Evolutionary conservation across 2,329 filamentous ascomycete genomes (phyloP).

Genomic region (Chalaropsis ovoidea): DNA sequence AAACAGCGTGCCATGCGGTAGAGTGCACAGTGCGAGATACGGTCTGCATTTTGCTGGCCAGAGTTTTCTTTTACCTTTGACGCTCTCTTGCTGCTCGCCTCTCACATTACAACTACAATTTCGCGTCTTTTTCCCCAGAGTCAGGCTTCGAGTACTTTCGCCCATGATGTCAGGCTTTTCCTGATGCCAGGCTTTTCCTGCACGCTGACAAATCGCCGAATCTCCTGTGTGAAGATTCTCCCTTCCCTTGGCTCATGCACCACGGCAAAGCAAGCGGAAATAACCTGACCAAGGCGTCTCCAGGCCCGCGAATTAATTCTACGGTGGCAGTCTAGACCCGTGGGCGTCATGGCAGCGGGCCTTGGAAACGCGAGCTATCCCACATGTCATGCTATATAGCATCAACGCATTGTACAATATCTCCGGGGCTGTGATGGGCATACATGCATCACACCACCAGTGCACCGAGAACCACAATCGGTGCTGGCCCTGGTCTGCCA

Average conservation of each 20-base stretch:
- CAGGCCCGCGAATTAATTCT: no score
- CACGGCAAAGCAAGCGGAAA: no score
- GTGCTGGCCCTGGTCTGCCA: not conserved
- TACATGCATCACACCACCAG: not conserved
- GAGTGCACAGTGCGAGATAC: not conserved
- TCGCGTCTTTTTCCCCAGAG: not conserved
- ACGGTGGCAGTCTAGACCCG: not conserved
- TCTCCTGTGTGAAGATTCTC: no score
- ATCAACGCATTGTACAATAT: not conserved
- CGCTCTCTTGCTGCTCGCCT: not conserved
- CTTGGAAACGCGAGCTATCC: not conserved
- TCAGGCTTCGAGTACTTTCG: not conserved
- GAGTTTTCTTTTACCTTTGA: not conserved
- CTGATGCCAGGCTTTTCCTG: not conserved
- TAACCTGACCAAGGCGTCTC: no score
- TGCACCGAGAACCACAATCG: not conserved
- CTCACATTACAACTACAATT: not conserved
- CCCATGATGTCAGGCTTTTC: not conserved
- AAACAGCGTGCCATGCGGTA: not conserved
- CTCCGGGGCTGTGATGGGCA: not conserved
- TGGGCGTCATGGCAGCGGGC: not conserved
- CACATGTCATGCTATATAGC: not conserved
- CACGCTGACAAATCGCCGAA: no score
- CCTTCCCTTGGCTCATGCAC: no score
- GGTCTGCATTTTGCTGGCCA: not conserved